Conservation (phyloP, 805 yeast genomes). For the Saturnispora quitensis region DNA sequence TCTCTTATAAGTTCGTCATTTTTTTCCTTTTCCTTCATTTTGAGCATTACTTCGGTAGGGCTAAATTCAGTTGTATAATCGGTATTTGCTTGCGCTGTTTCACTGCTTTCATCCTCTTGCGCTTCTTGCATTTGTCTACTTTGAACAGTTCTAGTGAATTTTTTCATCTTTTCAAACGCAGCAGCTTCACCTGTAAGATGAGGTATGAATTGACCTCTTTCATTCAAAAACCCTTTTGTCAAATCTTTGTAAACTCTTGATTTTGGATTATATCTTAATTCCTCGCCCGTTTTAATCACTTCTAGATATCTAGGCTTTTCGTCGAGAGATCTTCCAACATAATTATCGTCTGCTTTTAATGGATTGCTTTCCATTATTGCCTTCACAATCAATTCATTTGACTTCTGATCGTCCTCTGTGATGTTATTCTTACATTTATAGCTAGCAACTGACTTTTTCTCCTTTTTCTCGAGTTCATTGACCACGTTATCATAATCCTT, state of each 20-base stretch:
- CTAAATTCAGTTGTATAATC: constrained; percentile 29
- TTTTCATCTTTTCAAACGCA: constrained; percentile 39
- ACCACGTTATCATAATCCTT: constrained; percentile 49
- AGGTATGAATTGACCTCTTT: constrained; percentile 42
- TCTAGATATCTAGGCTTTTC: constrained; percentile 68
- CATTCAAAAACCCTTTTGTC: constrained; percentile 27
- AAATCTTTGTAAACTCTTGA: constrained; percentile 33
- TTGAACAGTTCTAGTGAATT: constrained; percentile 31
- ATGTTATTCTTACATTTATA: constrained; percentile 6
- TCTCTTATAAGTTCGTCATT: constrained; percentile 23
- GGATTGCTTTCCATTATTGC: constrained; percentile 12
- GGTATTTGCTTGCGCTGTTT: constrained; percentile 18
- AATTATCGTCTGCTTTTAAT: constrained; percentile 20
- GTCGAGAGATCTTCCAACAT: constrained; percentile 52
- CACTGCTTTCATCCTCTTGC: constrained; percentile 11
- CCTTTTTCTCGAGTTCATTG: constrained; percentile 35
- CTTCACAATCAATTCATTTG: constrained; percentile 32
- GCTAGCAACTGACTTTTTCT: constrained; percentile 21
- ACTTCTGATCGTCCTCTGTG: constrained; percentile 33
- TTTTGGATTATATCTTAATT: constrained; percentile 45
- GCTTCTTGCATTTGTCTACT: constrained; percentile 13
- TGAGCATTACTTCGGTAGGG: constrained; percentile 38
- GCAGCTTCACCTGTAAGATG: constrained; percentile 49
- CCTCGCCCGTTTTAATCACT: constrained; percentile 36
- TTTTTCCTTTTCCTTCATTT: constrained; percentile 28